A percentile compares a stretch with the other conserved stretches of the same genome.
Conservation (phyloP, 495 filamentous ascomycete species). For the Trichocladium antarcticum region DNA sequence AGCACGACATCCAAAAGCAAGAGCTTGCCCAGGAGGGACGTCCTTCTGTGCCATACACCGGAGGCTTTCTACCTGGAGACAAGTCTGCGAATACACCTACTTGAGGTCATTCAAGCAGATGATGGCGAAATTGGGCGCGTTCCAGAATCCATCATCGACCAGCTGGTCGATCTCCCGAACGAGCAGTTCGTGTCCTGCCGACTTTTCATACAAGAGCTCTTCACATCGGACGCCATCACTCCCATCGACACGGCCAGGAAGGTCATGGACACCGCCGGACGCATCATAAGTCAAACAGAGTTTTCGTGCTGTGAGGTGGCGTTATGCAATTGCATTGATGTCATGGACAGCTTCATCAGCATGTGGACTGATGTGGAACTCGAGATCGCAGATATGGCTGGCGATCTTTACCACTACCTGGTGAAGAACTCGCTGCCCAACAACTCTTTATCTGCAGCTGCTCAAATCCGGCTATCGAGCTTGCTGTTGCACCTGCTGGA, state of each 20-base stretch:
- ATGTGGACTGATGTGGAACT: constrained; percentile 49
- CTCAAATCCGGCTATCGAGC: constrained; percentile 53
- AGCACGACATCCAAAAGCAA: constrained; percentile 24
- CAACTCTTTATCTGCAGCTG: constrained; percentile 51
- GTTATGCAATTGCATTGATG: constrained; percentile 54
- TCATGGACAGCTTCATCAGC: constrained; percentile 52
- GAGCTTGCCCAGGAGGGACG: constrained; percentile 38
- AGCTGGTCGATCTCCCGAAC: constrained; percentile 46
- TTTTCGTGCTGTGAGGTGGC: constrained; percentile 70
- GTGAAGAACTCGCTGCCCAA: constrained; percentile 51
- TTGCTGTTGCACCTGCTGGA: constrained; percentile 59
- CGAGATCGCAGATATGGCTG: constrained; percentile 49
- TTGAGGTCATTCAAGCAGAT: constrained; percentile 30
- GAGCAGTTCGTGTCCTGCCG: constrained; percentile 50
- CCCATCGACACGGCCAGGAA: constrained; percentile 30
- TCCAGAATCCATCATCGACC: constrained; percentile 41
- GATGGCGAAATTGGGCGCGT: constrained; percentile 27
- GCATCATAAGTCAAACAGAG: constrained; percentile 50
- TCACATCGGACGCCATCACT: constrained; percentile 34
- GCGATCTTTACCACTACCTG: constrained; percentile 73
- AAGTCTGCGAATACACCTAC: constrained; percentile 28
- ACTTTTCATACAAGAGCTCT: constrained; percentile 40
- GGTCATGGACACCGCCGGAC: constrained; percentile 40
- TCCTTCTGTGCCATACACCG: constrained; percentile 34
- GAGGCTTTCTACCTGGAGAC: constrained; percentile 40